Conservation (phyloP, 2,329 filamentous ascomycete genomes). For the Hymenoscyphus fraxineus region DNA sequence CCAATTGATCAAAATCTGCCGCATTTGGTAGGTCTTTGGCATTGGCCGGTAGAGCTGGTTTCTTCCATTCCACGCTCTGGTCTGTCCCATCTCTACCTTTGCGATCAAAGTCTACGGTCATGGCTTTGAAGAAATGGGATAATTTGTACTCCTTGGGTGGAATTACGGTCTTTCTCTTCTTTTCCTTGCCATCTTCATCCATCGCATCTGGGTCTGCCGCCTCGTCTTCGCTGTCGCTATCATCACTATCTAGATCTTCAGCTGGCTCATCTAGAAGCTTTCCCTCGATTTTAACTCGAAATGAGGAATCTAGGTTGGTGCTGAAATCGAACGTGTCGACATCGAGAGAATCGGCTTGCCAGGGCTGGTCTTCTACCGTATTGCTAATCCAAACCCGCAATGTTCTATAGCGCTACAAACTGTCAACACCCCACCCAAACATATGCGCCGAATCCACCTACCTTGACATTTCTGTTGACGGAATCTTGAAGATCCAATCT, state of each 20-base stretch:
- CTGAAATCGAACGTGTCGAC: slow-evolving; percentile 79
- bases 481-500: slow-evolving; percentile 84
- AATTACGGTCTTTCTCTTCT: slow-evolving; percentile 37
- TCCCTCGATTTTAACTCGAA: slow-evolving; percentile 88
- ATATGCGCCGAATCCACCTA: slow-evolving; percentile 33
- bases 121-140: slow-evolving; percentile 78
- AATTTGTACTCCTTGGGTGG: slow-evolving; percentile 53
- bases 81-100: slow-evolving; percentile 53
- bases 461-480: slow-evolving; percentile 69
- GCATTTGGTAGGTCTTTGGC: slow-evolving; percentile 52
- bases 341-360: slow-evolving; percentile 71
- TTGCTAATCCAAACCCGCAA: slow-evolving; percentile 94
- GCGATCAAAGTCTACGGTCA: slow-evolving; percentile 70
- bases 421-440: neutral
- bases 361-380: slow-evolving; percentile 88
- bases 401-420: slow-evolving; percentile 66
- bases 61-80: slow-evolving; percentile 78
- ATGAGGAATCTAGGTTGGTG: slow-evolving; percentile 72
- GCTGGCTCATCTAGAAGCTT: slow-evolving; percentile 70
- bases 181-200: slow-evolving; percentile 55
- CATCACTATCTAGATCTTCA: slow-evolving; percentile 47
- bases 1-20: slow-evolving; percentile 82
- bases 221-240: slow-evolving; percentile 46
- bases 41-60: slow-evolving; percentile 57
- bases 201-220: slow-evolving; percentile 39